Conservation (phyloP, 768 basidiomycete species). For the Panaeolus cyanescens region DNA sequence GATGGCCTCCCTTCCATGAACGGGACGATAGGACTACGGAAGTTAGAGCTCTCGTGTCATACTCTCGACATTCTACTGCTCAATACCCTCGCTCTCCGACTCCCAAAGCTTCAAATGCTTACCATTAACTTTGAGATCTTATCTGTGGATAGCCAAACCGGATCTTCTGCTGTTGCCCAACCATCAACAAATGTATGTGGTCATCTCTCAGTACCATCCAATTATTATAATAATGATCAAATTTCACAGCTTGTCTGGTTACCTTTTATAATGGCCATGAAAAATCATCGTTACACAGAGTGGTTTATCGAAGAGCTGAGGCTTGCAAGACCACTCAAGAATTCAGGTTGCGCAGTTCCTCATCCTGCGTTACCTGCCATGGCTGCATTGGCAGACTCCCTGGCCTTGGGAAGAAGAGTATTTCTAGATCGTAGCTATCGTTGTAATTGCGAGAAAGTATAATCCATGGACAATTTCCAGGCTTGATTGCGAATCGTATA, state of each 20-base stretch:
- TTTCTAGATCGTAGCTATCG: background rate
- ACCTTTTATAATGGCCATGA: background rate
- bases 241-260: background rate
- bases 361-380: background rate
- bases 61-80: background rate
- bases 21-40: background rate
- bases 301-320: background rate
- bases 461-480: background rate
- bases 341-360: background rate
- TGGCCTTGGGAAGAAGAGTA: background rate
- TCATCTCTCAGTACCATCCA: background rate
- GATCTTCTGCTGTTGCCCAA: background rate
- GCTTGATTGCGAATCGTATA: background rate
- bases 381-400: background rate
- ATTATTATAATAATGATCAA: background rate
- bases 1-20: background rate
- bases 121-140: background rate
- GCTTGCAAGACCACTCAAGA: background rate
- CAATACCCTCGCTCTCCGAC: background rate
- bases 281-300: background rate
- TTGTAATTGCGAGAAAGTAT: background rate
- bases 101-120: background rate
- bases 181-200: background rate
- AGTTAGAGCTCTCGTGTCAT: background rate
- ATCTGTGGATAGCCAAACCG: background rate